Conservation (phyloP, 805 yeast genomes). For the Saturnispora kantuleensis region DNA sequence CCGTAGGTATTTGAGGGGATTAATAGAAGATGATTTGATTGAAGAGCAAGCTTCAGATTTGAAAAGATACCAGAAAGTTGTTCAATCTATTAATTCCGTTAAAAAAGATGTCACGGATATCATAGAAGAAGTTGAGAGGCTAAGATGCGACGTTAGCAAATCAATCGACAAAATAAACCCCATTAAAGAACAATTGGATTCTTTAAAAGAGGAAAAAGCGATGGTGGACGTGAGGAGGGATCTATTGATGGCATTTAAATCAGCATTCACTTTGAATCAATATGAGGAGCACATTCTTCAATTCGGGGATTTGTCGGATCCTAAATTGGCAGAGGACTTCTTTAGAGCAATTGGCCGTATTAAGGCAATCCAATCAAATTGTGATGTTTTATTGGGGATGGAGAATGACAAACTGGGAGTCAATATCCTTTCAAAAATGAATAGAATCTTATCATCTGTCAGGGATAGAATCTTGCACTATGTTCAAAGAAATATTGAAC, state of each 20-base stretch:
- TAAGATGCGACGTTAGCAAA: conserved; percentile 18
- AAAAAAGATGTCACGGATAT: conserved; percentile 23
- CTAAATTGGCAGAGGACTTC: conserved; percentile 38
- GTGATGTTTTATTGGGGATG: conserved; percentile 61
- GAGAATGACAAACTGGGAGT: conserved; percentile 59
- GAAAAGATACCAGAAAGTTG: conserved; percentile 35
- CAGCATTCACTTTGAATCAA: conserved; percentile 57
- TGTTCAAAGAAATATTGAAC: conserved; percentile 23
- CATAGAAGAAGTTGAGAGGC: conserved; percentile 17
- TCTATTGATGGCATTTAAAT: conserved; percentile 43
- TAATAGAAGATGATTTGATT: conserved; percentile 50
- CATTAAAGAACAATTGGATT: conserved; percentile 15
- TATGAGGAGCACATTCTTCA: conserved; percentile 49
- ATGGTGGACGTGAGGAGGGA: conserved; percentile 39
- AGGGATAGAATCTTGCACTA: conserved; percentile 43
- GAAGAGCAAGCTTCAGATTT: conserved; percentile 43
- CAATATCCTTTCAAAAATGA: conserved; percentile 51
- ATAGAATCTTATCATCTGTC: conserved; percentile 40
- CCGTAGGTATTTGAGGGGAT: conserved; percentile 50
- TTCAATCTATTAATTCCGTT: conserved; percentile 29
- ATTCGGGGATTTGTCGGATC: conserved; percentile 30
- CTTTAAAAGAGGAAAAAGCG: conserved; percentile 25
- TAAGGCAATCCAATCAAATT: conserved; percentile 52
- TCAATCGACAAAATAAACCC: conserved; percentile 18
- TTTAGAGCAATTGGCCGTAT: conserved; percentile 53